Evolutionary conservation across 495 filamentous ascomycete species (phyloP).

Genomic region (Hyaloscypha finlandica): DNA sequence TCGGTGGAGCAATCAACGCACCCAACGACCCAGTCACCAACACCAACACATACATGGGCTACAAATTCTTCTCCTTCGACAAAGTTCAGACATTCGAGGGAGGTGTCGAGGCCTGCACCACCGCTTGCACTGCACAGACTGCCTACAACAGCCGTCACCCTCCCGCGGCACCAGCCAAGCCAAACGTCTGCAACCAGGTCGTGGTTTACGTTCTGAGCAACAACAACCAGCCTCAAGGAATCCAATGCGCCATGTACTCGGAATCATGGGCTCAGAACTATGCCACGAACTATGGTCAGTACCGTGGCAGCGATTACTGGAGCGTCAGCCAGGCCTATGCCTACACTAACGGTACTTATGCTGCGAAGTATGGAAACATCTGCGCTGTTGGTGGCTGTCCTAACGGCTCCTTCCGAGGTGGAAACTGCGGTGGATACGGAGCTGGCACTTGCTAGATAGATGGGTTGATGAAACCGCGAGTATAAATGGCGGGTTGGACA

Average conservation of each 20-base stretch:
- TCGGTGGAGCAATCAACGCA: conserved; percentile 30
- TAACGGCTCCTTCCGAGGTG: conserved; percentile 10
- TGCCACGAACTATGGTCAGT: conserved; percentile 28
- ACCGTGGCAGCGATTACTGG: conserved; percentile 20
- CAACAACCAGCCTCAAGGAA: conserved; percentile 18
- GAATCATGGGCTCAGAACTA: conserved; percentile 23
- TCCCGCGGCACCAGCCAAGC: conserved; percentile 11
- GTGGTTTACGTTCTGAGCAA: conserved; percentile 22
- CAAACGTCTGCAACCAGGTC: conserved; percentile 26
- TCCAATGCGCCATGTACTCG: conserved; percentile 28
- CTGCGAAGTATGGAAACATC: conserved; percentile 14
- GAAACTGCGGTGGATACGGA: conserved; percentile 27
- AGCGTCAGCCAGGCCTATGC: conserved; percentile 23
- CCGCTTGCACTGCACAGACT: conserved; percentile 22
- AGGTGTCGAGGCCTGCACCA: conserved; percentile 18
- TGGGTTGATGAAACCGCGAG: background rate
- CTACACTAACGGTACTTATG: conserved; percentile 19
- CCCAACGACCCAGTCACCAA: conserved; percentile 23
- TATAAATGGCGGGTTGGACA: background rate
- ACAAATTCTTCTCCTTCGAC: conserved; percentile 24
- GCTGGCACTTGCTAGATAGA: conserved; percentile 3
- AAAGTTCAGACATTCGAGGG: conserved; percentile 1
- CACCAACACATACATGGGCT: conserved; percentile 30
- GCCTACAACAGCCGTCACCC: conserved; percentile 28
- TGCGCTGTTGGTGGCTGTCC: conserved; percentile 26